phyloP scores from a whole-genome alignment of 2,329 filamentous ascomycete species.

The Pseudogymnoascus sp. region DNA sequence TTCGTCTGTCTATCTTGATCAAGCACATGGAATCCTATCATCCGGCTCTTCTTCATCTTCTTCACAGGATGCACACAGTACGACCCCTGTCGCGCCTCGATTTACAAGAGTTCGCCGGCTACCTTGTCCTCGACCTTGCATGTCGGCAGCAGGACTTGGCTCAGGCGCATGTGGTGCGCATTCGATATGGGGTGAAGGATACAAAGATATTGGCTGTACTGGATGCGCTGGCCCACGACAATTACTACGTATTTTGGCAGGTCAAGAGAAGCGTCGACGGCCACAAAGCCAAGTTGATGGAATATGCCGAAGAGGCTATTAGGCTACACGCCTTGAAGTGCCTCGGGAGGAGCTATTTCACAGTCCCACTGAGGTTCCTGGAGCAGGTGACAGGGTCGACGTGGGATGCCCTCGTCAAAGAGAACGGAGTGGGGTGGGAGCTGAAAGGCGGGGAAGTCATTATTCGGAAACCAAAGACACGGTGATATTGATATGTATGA shows the following conservation, averaged over 20 bases:
- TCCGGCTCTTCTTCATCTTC: constrained; percentile 71
- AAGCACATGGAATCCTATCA: constrained; percentile 83
- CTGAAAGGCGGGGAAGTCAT: constrained; percentile 62
- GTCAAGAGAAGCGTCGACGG: constrained; percentile 67
- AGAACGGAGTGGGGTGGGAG: constrained; percentile 78
- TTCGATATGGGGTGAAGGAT: constrained; percentile 54
- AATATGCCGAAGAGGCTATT: constrained; percentile 69
- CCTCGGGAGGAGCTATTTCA: constrained; percentile 73
- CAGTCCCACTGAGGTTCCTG: constrained; percentile 58
- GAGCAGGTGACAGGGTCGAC: constrained; percentile 57
- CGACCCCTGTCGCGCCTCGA: constrained; percentile 64
- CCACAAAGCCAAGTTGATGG: constrained; percentile 69
- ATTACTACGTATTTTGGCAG: constrained; percentile 73
- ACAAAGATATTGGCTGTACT: constrained; percentile 62
- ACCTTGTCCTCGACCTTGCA: constrained; percentile 78
- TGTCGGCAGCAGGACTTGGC: constrained; percentile 71
- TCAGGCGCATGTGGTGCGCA: constrained; percentile 61
- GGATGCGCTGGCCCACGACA: constrained; percentile 64
- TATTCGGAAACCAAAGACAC: constrained; percentile 55
- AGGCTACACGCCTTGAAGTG: constrained; percentile 75
- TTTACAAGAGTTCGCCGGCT: constrained; percentile 68
- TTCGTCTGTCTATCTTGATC: constrained; percentile 72
- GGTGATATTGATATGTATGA: constrained; percentile 22
- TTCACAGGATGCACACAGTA: constrained; percentile 59
- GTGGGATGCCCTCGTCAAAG: constrained; percentile 64